Base-by-base conservation (phyloP, 2,329 filamentous ascomycete species). In the Trichophyton verrucosum region DNA sequence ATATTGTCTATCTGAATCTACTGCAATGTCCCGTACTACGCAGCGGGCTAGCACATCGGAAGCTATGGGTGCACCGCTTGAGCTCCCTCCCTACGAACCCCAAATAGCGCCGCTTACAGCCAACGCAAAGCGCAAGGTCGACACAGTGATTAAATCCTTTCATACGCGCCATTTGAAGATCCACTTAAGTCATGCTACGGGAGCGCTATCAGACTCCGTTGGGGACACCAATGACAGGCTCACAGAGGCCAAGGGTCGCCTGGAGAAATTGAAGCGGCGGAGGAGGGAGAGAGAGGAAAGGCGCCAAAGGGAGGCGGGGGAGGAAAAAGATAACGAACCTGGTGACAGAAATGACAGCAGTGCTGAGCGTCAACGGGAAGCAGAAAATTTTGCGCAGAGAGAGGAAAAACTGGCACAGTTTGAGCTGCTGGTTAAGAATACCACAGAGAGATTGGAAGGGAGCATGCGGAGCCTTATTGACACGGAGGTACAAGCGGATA, bases 401-500 rank as follows among this genome's bases (percentile, higher is more conserved):
- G 74, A 76, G 22, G 68, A 72, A 27, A 72, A 75, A 60, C 64
- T 81, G 53, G 70, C 72, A 8, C 69, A 74, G 33, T 72, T 76
- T 15, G 73, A 77, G 61, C 70, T 73, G 20, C 74, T 77, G 61
- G 81, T 84, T 1, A 73, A 78, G 15, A 69, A 71, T 2, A 73
- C 82, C 65, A 86, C 82, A 1, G 69, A 72, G 30, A 75, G 77
- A 58, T 76, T 86, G 68, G 85, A 88, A 65, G 75, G 79, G 67
- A 76, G 74, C 53, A 78, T 86, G 67, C 77, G 84, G 15, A 73
- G 77, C 11, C 70, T 83, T 57, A 80, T 87, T 62, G 85, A 88
- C 70, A 76, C 76, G 7, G 75, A 79, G 61, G 72, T 77, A 7
- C 77, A 75, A 62, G 69, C 82, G 13, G 70, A 76, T 60, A 68